These are phyloP conservation scores for Sporothrix mexicana DNA, from an alignment of 2,329 filamentous ascomycete species.

Conservation along the genomic window DNA sequence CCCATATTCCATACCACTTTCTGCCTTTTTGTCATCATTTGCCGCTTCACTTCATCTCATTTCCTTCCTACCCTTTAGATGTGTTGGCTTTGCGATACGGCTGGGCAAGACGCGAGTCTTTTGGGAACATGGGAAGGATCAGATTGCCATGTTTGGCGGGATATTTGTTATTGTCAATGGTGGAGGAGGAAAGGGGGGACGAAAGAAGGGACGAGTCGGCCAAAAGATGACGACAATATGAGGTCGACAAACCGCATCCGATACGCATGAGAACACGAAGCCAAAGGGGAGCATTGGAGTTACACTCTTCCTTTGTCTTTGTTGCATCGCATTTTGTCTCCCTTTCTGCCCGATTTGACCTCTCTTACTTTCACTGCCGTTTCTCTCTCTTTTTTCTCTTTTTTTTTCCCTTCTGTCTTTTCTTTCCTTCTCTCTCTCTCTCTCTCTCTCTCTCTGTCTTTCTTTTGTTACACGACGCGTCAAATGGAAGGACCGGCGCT, in stretches of 20 bases:
- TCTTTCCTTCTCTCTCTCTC: background rate
- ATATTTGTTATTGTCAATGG: background rate
- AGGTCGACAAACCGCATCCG: background rate
- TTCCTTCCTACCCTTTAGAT: slow-evolving; percentile 14
- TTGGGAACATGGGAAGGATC: background rate
- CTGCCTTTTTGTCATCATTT: background rate
- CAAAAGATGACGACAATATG: background rate
- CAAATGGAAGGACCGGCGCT: slow-evolving; percentile 10
- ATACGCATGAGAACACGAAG: background rate
- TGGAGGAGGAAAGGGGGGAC: background rate
- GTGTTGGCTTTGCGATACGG: background rate
- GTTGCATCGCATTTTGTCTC: background rate
- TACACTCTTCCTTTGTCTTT: background rate
- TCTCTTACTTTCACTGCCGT: no score
- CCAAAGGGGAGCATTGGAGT: background rate
- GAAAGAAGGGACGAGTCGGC: background rate
- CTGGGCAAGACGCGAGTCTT: slow-evolving; percentile 25
- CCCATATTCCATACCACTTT: background rate
- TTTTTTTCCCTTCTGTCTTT: background rate
- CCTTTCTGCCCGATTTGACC: background rate
- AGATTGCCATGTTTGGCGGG: background rate
- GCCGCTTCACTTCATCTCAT: background rate
- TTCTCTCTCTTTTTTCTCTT: background rate
- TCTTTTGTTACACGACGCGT: slow-evolving; percentile 16
- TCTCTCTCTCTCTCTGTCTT: background rate